Evolutionary conservation across 139 green algal genomes (phyloP).

Genomic region (Auxenochlorella pyrenoidosa): DNA sequence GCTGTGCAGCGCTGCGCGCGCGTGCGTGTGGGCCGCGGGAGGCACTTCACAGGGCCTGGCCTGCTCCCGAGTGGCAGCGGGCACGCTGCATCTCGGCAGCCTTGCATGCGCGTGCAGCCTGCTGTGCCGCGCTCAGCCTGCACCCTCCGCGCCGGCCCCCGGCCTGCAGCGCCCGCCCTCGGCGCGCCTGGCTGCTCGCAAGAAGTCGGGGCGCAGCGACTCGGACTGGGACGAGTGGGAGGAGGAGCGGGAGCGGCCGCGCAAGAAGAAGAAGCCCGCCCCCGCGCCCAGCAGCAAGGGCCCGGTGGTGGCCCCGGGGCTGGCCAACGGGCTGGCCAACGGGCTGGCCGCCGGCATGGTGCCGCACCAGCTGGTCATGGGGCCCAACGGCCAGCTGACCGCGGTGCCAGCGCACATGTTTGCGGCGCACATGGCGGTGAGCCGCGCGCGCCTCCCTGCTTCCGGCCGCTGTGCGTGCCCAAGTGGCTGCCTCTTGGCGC

Average conservation of each 20-base stretch:
- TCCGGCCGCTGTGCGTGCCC: not conserved
- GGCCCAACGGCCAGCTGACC: not conserved
- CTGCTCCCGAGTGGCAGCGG: no score
- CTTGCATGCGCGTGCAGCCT: no score
- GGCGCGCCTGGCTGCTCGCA: constrained; percentile 9
- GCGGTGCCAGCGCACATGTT: not conserved
- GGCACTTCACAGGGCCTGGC: no score
- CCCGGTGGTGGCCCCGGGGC: not conserved
- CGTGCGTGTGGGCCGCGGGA: no score
- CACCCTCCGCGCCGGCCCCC: not conserved
- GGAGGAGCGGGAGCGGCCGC: not conserved
- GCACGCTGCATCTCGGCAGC: no score
- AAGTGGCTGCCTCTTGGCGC: not conserved
- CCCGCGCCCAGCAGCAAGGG: not conserved
- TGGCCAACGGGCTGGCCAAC: not conserved
- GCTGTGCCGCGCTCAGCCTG: no score
- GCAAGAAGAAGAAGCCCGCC: constrained; percentile 16
- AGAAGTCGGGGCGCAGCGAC: not conserved
- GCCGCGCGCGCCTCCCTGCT: not conserved
- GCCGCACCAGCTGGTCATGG: not conserved
- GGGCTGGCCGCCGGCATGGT: not conserved
- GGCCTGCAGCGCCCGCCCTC: constrained; percentile 19
- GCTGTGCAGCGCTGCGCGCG: no score
- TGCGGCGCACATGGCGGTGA: not conserved
- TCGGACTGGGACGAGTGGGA: not conserved